These are phyloP conservation scores for Echium plantagineum DNA, from an alignment of 257 asterid genomes.

Conservation along the genomic window DNA sequence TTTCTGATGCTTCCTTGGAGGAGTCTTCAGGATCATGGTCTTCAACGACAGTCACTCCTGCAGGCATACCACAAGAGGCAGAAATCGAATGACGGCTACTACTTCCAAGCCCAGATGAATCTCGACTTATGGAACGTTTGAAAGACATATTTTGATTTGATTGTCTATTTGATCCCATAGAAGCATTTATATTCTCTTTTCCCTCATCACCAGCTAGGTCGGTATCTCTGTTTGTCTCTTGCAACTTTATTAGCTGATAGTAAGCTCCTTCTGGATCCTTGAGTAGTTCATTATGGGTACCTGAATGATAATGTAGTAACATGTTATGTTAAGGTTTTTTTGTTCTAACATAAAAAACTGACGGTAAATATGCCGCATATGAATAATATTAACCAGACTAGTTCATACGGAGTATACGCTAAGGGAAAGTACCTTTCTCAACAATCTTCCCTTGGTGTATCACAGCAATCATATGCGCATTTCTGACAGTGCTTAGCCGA, in stretches of 20 bases:
- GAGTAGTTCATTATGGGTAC: conserved; percentile 36
- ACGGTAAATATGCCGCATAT: background rate
- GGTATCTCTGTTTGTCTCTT: conserved; percentile 31
- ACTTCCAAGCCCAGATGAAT: conserved; percentile 59
- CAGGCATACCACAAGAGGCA: conserved; percentile 39
- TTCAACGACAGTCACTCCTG: conserved; percentile 37
- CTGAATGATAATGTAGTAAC: conserved; percentile 16
- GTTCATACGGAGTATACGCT: background rate
- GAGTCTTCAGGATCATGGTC: conserved; percentile 24
- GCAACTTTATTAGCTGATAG: conserved; percentile 45
- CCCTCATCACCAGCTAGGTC: conserved; percentile 30
- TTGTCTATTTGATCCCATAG: conserved; percentile 33
- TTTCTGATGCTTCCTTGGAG: conserved; percentile 19
- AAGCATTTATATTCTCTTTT: conserved; percentile 21
- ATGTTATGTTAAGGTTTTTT: background rate
- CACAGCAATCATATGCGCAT: conserved; percentile 72
- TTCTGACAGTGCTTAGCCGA: conserved; percentile 67
- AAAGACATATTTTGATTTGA: conserved; percentile 43
- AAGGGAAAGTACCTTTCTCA: conserved; percentile 45
- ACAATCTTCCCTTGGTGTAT: conserved; percentile 69
- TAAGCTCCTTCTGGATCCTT: conserved; percentile 42
- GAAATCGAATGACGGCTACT: conserved; percentile 44
- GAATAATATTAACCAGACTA: background rate
- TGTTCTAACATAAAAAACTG: background rate
- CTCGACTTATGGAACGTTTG: conserved; percentile 34